Evolutionary conservation across 306 rosid species (phyloP).

Genomic region (Castanea sativa): DNA sequence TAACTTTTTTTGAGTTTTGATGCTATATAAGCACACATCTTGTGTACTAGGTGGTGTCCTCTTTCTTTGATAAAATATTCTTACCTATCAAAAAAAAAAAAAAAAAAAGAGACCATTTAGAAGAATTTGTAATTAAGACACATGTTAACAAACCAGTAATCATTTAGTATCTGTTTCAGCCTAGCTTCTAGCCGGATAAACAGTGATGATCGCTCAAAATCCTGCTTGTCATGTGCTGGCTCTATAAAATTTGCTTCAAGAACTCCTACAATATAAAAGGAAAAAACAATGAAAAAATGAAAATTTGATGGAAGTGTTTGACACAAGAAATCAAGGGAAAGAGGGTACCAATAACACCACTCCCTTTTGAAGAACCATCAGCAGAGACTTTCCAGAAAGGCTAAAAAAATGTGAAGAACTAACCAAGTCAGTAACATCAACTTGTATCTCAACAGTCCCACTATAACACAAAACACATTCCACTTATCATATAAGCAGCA

Average conservation of each 20-base stretch:
- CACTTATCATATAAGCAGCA: constrained; percentile 11
- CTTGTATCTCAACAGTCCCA: constrained; percentile 12
- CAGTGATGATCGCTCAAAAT: constrained; percentile 81
- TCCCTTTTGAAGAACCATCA: constrained; percentile 68
- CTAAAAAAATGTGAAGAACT: constrained; percentile 42
- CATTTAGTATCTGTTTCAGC: constrained; percentile 73
- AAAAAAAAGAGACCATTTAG: background rate
- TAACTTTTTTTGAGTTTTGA: too few relatives aligned
- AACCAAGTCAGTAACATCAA: constrained; percentile 31
- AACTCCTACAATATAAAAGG: constrained; percentile 52
- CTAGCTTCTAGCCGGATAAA: constrained; percentile 70
- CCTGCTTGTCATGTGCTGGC: constrained; percentile 99
- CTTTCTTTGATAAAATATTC: background rate
- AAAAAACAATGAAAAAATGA: constrained; percentile 18
- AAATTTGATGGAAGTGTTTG: constrained; percentile 8
- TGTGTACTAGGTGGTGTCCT: too few relatives aligned
- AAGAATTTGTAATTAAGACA: background rate
- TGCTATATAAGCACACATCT: too few relatives aligned
- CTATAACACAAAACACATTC: constrained; percentile 10
- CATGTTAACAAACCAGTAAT: constrained; percentile 70
- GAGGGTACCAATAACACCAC: constrained; percentile 81
- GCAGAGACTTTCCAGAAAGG: constrained; percentile 85
- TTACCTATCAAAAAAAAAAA: background rate
- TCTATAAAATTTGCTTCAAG: constrained; percentile 94
- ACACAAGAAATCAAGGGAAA: constrained; percentile 20